A percentile compares a stretch with the other conserved stretches of the same genome.
Conservation (phyloP, 2,329 filamentous ascomycete genomes). For the Trichoderma guizhouense region DNA sequence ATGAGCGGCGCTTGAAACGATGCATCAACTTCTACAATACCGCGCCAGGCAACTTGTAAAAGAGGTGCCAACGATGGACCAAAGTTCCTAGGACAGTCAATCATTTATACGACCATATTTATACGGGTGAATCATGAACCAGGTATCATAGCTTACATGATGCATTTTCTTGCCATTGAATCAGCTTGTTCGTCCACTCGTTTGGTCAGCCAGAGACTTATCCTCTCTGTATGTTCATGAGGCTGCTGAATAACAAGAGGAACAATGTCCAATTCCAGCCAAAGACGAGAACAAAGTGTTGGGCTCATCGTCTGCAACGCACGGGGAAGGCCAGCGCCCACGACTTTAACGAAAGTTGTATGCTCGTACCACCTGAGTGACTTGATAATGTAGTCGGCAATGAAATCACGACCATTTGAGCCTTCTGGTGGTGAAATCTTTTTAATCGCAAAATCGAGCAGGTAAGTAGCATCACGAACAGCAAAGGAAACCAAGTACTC, state of each 20-base stretch:
- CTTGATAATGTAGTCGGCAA: constrained; percentile 58
- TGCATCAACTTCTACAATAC: constrained; percentile 67
- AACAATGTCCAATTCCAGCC: constrained; percentile 73
- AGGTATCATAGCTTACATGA: constrained; percentile 52
- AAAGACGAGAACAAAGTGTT: constrained; percentile 65
- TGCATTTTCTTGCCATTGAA: constrained; percentile 74
- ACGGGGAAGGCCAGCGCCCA: constrained; percentile 67
- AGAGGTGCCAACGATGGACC: constrained; percentile 69
- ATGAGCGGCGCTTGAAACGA: constrained; percentile 60
- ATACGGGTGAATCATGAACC: background rate
- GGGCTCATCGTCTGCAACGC: constrained; percentile 60
- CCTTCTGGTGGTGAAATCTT: constrained; percentile 36
- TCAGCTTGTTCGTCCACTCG: constrained; percentile 78
- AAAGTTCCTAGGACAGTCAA: constrained; percentile 52
- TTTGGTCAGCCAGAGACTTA: constrained; percentile 50
- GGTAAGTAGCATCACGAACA: constrained; percentile 71
- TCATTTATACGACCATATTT: background rate
- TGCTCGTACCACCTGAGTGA: constrained; percentile 59
- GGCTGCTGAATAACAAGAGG: constrained; percentile 59
- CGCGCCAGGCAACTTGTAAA: constrained; percentile 63
- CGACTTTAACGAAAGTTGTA: constrained; percentile 68
- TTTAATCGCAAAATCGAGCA: constrained; percentile 67
- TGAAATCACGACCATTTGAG: constrained; percentile 28
- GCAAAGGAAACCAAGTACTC: constrained; percentile 62
- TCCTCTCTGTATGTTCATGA: constrained; percentile 41